Conservation (phyloP, 108 stramenopile genomes). For the Cyclotella kingstonii region DNA sequence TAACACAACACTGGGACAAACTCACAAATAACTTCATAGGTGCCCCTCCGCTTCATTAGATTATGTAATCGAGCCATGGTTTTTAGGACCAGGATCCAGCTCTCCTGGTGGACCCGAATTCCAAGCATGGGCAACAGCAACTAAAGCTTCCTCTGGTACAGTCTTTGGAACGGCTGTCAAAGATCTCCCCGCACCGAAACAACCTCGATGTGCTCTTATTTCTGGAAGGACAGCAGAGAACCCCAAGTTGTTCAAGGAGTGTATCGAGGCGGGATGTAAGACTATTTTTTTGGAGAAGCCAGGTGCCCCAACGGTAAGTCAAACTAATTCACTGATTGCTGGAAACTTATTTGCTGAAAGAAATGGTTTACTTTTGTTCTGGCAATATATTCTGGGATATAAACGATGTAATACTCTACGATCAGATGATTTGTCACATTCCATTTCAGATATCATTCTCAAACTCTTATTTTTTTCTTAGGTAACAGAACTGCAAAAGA, state of each 20-base stretch:
- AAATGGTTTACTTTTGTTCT: no score
- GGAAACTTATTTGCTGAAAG: no score
- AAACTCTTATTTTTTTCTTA: no score
- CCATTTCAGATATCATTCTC: no score
- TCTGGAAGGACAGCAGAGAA: slow-evolving; percentile 90
- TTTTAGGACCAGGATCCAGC: slow-evolving; percentile 74
- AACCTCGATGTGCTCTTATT: slow-evolving; percentile 79
- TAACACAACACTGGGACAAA: background rate
- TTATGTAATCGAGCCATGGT: slow-evolving; percentile 86
- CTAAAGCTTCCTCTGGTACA: slow-evolving; percentile 59
- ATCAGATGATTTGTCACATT: no score
- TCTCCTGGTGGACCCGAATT: slow-evolving; percentile 76
- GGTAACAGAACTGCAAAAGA: slow-evolving; percentile 63
- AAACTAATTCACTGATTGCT: no score
- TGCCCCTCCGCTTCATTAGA: slow-evolving; percentile 81
- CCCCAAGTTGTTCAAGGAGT: slow-evolving; percentile 79
- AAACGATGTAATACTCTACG: no score
- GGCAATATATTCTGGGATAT: no score
- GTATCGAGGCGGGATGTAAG: slow-evolving; percentile 64
- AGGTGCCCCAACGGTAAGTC: slow-evolving; percentile 90
- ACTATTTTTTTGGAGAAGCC: slow-evolving; percentile 91
- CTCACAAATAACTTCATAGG: slow-evolving; percentile 18
- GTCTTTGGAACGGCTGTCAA: slow-evolving; percentile 55
- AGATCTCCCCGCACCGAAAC: slow-evolving; percentile 66
- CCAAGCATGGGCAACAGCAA: slow-evolving; percentile 52